Evolutionary conservation across 1,284 basidiomycete genomes (phyloP).

Genomic region (Psilocybe mexicana): DNA sequence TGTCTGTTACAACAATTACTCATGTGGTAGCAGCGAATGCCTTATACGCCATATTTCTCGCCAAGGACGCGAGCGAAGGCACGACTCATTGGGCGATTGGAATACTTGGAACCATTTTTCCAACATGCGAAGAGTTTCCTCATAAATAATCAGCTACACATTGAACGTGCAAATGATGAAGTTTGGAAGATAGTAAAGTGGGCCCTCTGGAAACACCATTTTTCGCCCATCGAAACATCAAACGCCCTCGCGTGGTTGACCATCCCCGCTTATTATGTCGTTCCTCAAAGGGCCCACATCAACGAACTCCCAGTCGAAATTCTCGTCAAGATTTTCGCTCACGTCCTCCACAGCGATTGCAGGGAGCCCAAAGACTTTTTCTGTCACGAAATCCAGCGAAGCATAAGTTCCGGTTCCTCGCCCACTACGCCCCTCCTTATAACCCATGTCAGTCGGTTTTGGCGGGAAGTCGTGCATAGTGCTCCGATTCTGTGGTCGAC

Average conservation of each 20-base stretch:
- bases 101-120: neutral
- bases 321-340: slow-evolving; percentile 11
- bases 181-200: slow-evolving; percentile 1
- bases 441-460: slow-evolving; percentile 8
- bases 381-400: slow-evolving; percentile 2
- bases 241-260: slow-evolving; percentile 12
- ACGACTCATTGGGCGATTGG: neutral
- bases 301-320: slow-evolving; percentile 12
- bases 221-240: slow-evolving; percentile 15
- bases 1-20: neutral
- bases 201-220: slow-evolving; percentile 12
- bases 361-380: slow-evolving; percentile 4
- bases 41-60: neutral
- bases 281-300: slow-evolving; percentile 7
- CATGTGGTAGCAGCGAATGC: neutral
- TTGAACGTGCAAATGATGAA: neutral
- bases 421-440: slow-evolving; percentile 13
- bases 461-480: slow-evolving; percentile 7
- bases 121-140: neutral
- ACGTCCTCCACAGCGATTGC: slow-evolving; percentile 16
- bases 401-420: slow-evolving; percentile 15
- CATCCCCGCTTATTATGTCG: slow-evolving; percentile 8
- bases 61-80: too few relatives aligned
- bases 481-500: slow-evolving; percentile 16
- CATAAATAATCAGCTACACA: neutral